Conservation (phyloP, 1,284 basidiomycete species). For the Veloboletus limbatus region DNA sequence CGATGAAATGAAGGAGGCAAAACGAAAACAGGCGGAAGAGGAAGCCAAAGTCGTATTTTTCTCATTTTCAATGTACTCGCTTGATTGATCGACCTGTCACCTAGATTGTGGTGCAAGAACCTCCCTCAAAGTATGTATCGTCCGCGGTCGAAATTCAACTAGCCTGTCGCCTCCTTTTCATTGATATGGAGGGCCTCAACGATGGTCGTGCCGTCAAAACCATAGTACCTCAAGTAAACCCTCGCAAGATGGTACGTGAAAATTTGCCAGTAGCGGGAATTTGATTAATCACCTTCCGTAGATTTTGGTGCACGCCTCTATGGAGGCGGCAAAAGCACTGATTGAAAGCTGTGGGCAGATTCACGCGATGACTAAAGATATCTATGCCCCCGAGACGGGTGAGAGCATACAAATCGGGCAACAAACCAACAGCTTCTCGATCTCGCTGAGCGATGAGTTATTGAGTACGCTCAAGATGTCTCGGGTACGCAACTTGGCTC, state of each 20-base stretch:
- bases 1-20: slow-evolving; percentile 76
- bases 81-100: slow-evolving; percentile 1
- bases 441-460: slow-evolving; percentile 89
- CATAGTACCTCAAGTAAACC: slow-evolving; percentile 95
- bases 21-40: slow-evolving; percentile 72
- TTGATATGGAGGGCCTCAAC: slow-evolving; percentile 95
- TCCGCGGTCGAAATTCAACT: slow-evolving; percentile 75
- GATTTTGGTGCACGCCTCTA: slow-evolving; percentile 84
- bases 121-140: slow-evolving; percentile 89
- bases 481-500: slow-evolving; percentile 52
- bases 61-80: background rate
- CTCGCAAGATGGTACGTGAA: slow-evolving; percentile 79
- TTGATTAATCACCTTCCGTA: slow-evolving; percentile 33
- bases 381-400: slow-evolving; percentile 74
- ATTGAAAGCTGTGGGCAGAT: slow-evolving; percentile 80
- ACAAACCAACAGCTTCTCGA: slow-evolving; percentile 91
- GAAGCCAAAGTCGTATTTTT: slow-evolving; percentile 57
- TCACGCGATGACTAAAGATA: slow-evolving; percentile 86
- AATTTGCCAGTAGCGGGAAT: slow-evolving; percentile 2
- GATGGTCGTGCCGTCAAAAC: slow-evolving; percentile 97
- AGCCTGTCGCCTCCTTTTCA: slow-evolving; percentile 81
- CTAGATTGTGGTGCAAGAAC: slow-evolving; percentile 72
- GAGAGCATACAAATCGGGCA: slow-evolving; percentile 90
- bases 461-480: slow-evolving; percentile 83
- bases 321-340: slow-evolving; percentile 65